phyloP scores from a whole-genome alignment of 805 yeast genomes.

The Starmerella asiatica region DNA sequence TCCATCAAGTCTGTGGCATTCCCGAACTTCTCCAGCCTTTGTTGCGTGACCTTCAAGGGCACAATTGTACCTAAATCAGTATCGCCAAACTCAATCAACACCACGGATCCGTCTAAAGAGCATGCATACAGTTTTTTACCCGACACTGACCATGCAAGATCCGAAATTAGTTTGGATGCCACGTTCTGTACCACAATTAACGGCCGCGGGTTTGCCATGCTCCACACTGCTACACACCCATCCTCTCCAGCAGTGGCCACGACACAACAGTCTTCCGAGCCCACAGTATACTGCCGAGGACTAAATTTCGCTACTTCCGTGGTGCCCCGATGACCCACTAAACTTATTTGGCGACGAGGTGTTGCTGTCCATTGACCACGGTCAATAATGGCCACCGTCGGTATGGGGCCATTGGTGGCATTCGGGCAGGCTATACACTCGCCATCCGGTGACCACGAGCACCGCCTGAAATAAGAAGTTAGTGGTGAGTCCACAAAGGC shows the following conservation, averaged over 20 bases:
- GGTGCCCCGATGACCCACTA: conserved; percentile 60
- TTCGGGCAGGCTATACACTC: conserved; percentile 56
- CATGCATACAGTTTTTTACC: conserved; percentile 63
- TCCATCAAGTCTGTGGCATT: conserved; percentile 72
- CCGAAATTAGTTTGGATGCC: conserved; percentile 67
- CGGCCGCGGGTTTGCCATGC: conserved; percentile 62
- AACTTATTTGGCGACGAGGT: conserved; percentile 40
- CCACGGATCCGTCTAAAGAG: conserved; percentile 73
- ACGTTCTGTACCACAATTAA: conserved; percentile 67
- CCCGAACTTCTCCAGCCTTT: conserved; percentile 70
- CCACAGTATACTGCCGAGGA: conserved; percentile 27
- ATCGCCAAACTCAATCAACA: conserved; percentile 49
- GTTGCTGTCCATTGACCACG: conserved; percentile 44
- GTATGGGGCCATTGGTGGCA: conserved; percentile 53
- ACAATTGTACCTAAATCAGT: conserved; percentile 35
- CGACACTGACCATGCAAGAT: conserved; percentile 74
- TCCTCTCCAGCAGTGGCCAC: conserved; percentile 97
- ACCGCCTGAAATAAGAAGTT: conserved; percentile 69
- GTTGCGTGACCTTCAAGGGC: conserved; percentile 52
- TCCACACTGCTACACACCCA: conserved; percentile 77
- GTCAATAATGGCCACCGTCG: conserved; percentile 45
- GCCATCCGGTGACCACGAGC: conserved; percentile 70
- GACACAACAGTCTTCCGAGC: conserved; percentile 33
- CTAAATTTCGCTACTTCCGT: conserved; percentile 51
- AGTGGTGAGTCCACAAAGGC: conserved; percentile 85